Evolutionary conservation across 768 basidiomycete species (phyloP).

Genomic region (Lactarius psammicola): DNA sequence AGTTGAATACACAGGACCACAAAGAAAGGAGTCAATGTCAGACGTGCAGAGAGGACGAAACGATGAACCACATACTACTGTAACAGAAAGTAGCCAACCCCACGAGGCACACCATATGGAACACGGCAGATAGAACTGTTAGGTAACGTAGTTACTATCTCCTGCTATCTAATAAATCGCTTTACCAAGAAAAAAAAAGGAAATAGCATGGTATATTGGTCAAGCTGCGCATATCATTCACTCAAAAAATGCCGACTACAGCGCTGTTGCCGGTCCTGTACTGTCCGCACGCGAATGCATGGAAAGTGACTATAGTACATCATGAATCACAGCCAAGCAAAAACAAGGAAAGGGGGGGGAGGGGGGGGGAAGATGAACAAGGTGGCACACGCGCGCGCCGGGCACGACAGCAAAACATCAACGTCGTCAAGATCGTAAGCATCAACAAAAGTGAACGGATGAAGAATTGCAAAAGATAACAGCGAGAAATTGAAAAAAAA

Average conservation of each 20-base stretch:
- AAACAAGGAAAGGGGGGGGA: neutral
- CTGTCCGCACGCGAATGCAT: conserved; percentile 23
- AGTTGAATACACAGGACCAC: too few relatives aligned
- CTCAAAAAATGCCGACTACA: conserved; percentile 2
- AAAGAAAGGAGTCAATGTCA: too few relatives aligned
- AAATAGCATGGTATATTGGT: conserved; percentile 23
- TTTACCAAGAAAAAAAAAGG: neutral
- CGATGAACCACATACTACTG: too few relatives aligned
- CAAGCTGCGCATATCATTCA: conserved; percentile 15
- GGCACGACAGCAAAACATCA: conserved; percentile 24
- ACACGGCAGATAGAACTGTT: too few relatives aligned
- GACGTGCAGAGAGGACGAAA: too few relatives aligned
- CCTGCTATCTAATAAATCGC: too few relatives aligned
- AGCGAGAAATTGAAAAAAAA: conserved; percentile 3
- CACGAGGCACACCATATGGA: too few relatives aligned
- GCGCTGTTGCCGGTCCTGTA: conserved; percentile 11
- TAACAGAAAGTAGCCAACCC: too few relatives aligned
- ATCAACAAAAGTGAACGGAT: conserved; percentile 6
- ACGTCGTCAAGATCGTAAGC: conserved; percentile 27
- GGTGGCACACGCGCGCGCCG: conserved; percentile 18
- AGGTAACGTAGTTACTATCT: too few relatives aligned
- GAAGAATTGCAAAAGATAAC: neutral
- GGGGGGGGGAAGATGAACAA: neutral
- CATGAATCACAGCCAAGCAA: conserved; percentile 15
- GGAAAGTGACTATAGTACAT: conserved; percentile 26